Evolutionary conservation across 2,329 filamentous ascomycete species (phyloP), one percentile per base, ranked within the genome.

Genomic region (Talaromyces sp.): DNA sequence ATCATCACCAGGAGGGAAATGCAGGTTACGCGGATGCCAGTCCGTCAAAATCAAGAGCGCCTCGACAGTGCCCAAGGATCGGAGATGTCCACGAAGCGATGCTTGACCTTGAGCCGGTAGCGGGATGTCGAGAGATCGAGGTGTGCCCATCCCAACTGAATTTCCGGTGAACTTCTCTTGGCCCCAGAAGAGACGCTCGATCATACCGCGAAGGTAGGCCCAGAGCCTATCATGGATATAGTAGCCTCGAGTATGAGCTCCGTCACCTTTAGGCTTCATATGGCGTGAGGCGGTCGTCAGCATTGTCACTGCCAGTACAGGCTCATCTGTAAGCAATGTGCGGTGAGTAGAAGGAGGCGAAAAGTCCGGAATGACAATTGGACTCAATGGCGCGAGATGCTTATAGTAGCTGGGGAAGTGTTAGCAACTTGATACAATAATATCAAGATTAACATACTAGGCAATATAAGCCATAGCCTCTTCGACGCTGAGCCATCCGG

Each of bases 221-320:
- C 95, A 99, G 5, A 98, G 85, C 76, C 96, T 93, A 72, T 97
- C 92, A 70, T 98, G 95, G 63, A 99, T 96, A 58, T 92, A 90
- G 72, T 95, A 92, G 0, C 93, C 92, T 60, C 95, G 88, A 58
- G 92, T 96, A 68, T 89, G 85, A 0, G 91, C 90, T 2, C 92
- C 93, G 0, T 93, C 89, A 1, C 92, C 92, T 22, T 88, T 85
- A 58, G 97, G 88, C 67, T 87, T 87, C 75, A 91, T 89, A 75
- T 97, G 96, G 60, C 95, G 88, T 5, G 93, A 96, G 1, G 95
- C 87, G 62, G 97, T 95, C 7, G 94, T 96, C 66, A 99, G 84
- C 36, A 99, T 87, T 0, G 94, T 96, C 40, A 98, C 91, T 1
- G 92, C 91, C 11, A 99, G 85, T 73, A 98, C 95, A 0, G 95